These are phyloP conservation scores for Scytalidium lignicola DNA, from an alignment of 2,329 filamentous ascomycete genomes.

Conservation along the genomic window DNA sequence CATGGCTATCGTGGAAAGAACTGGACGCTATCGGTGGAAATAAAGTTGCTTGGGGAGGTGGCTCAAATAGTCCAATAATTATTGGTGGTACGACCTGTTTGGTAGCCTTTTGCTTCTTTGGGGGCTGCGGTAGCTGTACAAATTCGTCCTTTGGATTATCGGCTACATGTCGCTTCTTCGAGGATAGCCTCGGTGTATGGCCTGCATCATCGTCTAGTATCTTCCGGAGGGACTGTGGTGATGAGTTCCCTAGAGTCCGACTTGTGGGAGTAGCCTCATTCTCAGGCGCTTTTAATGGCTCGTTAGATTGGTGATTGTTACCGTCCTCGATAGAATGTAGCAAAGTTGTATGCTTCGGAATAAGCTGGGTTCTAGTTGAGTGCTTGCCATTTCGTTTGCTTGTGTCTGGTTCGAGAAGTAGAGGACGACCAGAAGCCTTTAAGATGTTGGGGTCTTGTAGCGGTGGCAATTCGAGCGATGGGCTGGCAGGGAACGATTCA, in stretches of 20 bases:
- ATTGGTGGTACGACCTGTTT: slow-evolving; percentile 57
- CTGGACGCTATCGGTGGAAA: slow-evolving; percentile 58
- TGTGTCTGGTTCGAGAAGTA: slow-evolving; percentile 48
- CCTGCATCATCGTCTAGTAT: slow-evolving; percentile 27
- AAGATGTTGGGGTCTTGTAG: slow-evolving; percentile 43
- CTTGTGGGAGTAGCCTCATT: slow-evolving; percentile 7
- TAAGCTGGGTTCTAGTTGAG: slow-evolving; percentile 9
- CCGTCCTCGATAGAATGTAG: slow-evolving; percentile 26
- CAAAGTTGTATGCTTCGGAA: slow-evolving; percentile 13
- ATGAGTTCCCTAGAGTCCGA: slow-evolving; percentile 24
- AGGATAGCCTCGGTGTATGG: slow-evolving; percentile 20
- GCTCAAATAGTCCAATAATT: slow-evolving; percentile 59
- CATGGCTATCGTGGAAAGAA: slow-evolving; percentile 47
- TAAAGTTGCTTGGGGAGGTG: slow-evolving; percentile 51
- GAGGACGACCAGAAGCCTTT: slow-evolving; percentile 35
- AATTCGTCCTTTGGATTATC: slow-evolving; percentile 54
- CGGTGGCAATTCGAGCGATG: slow-evolving; percentile 49
- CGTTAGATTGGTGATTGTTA: slow-evolving; percentile 6
- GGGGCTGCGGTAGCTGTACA: slow-evolving; percentile 57
- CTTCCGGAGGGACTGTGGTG: slow-evolving; percentile 28
- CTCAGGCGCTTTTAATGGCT: slow-evolving; percentile 11
- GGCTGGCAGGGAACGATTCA: slow-evolving; percentile 19
- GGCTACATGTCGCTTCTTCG: slow-evolving; percentile 50
- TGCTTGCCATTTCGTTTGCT: slow-evolving; percentile 22
- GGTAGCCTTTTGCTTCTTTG: slow-evolving; percentile 57